Percentiles rank a stretch among this genome's conserved stretches.
phyloP scores from a whole-genome alignment of 345 rosid species.

The Syzygium jambos region DNA sequence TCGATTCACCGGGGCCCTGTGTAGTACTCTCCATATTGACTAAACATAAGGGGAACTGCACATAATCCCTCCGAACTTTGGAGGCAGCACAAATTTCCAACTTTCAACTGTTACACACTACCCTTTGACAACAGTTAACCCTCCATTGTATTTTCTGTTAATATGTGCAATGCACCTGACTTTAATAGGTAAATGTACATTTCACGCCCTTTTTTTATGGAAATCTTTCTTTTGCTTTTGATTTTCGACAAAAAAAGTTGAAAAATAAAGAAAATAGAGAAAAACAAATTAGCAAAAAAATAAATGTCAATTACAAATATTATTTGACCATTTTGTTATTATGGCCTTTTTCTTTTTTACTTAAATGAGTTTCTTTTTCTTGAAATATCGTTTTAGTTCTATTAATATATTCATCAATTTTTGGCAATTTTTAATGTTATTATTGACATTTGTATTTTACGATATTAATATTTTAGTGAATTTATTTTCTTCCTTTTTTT shows the following conservation, averaged over 20 bases:
- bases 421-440: neutral
- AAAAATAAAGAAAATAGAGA: neutral
- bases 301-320: neutral
- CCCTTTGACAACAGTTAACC: neutral
- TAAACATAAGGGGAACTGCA: neutral
- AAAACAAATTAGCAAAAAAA: neutral
- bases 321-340: neutral
- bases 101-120: neutral
- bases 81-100: neutral
- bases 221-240: neutral
- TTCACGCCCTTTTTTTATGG: neutral
- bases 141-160: neutral
- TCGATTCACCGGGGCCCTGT: neutral
- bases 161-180: neutral
- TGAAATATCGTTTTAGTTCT: neutral
- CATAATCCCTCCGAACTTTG: neutral
- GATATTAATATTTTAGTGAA: neutral
- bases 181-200: neutral
- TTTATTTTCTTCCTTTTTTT: neutral
- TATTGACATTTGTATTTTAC: neutral
- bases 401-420: neutral
- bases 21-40: neutral
- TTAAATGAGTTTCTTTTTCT: neutral
- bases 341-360: neutral
- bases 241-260: neutral